These are phyloP conservation scores for Fragaria nilgerrensis DNA, from an alignment of 306 rosid species.

Conservation along the genomic window DNA sequence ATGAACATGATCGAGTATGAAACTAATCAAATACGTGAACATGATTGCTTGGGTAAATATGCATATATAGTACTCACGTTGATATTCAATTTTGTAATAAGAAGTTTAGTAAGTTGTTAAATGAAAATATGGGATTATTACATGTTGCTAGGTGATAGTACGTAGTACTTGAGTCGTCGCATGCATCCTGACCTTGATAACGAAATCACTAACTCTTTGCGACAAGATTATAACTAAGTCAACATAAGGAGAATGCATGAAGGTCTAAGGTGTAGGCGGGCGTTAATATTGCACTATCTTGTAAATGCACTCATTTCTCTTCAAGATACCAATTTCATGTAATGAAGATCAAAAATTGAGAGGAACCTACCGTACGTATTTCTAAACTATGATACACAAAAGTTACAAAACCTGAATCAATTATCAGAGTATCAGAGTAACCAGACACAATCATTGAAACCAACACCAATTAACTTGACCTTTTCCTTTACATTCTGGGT, in stretches of 20 bases:
- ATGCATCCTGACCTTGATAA: not conserved
- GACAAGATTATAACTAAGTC: not conserved
- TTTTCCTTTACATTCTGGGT: not conserved
- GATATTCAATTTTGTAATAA: no score
- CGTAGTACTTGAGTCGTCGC: not conserved
- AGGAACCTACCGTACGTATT: not conserved
- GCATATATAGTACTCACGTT: no score
- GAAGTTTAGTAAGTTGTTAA: no score
- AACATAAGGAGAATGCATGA: no score
- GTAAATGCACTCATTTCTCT: not conserved
- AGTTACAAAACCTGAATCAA: not conserved
- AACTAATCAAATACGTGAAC: no score
- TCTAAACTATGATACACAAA: not conserved
- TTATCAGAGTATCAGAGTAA: not conserved
- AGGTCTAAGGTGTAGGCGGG: not conserved
- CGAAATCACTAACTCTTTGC: not conserved
- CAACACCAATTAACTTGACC: conserved; percentile 15
- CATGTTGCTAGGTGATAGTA: not conserved
- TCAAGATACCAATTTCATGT: not conserved
- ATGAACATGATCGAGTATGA: no score
- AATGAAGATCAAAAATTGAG: not conserved
- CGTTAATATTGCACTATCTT: not conserved
- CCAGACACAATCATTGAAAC: conserved; percentile 18
- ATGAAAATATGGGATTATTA: not conserved
- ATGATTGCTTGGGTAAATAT: no score